phyloP scores from a whole-genome alignment of 192 early-diverging fungal species.

The Coemansia sp. region DNA sequence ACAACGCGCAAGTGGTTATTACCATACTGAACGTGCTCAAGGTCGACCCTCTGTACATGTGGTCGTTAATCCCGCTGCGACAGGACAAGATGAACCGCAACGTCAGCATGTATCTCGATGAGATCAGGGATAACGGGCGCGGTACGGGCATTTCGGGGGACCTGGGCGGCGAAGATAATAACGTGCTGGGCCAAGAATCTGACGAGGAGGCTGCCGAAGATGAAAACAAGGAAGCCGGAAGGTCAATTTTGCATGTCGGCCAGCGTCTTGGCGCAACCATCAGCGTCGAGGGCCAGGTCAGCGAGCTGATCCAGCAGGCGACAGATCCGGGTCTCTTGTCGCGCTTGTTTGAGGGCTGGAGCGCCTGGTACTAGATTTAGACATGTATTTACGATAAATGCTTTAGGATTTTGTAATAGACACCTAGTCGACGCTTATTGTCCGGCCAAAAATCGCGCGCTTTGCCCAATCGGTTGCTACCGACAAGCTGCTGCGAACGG shows the following conservation, averaged over 20 bases:
- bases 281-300: slow-evolving; percentile 68
- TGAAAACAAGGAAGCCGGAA: slow-evolving; percentile 66
- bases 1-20: slow-evolving; percentile 74
- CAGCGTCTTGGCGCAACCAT: slow-evolving; percentile 59
- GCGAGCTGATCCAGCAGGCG: slow-evolving; percentile 69
- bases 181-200: slow-evolving; percentile 6
- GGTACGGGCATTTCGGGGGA: slow-evolving; percentile 1
- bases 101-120: slow-evolving; percentile 21
- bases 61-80: slow-evolving; percentile 54
- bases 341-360: slow-evolving; percentile 60
- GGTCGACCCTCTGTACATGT: slow-evolving; percentile 84
- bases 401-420: not conserved
- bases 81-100: slow-evolving; percentile 45
- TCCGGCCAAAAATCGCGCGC: slow-evolving; percentile 83
- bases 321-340: slow-evolving; percentile 58
- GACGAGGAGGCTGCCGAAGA: slow-evolving; percentile 13
- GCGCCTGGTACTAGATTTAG: slow-evolving; percentile 32
- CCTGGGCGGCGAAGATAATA: not conserved
- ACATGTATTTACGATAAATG: not conserved
- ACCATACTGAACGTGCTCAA: slow-evolving; percentile 93
- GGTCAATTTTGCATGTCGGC: slow-evolving; percentile 61
- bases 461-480: slow-evolving; percentile 91
- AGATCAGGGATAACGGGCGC: slow-evolving; percentile 2
- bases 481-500: slow-evolving; percentile 75
- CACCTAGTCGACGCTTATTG: slow-evolving; percentile 81